These are phyloP conservation scores for Panaeolus cyanescens DNA, from an alignment of 768 basidiomycete species.

Conservation along the genomic window DNA sequence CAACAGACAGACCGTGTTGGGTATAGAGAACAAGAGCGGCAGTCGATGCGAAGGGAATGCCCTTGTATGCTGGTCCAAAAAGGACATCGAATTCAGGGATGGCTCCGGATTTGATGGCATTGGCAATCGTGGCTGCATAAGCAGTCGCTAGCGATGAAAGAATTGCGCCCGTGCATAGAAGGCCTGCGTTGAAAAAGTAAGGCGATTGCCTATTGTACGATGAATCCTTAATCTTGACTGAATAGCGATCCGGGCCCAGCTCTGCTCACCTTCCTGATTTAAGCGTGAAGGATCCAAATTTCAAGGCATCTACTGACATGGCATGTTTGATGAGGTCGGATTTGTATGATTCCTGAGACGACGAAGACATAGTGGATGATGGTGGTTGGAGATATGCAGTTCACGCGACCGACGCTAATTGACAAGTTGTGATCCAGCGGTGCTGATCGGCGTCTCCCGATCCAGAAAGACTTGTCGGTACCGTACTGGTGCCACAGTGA, in stretches of 20 bases:
- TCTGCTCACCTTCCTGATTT: conserved; percentile 87
- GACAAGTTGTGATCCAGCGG: background rate
- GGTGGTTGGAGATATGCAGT: background rate
- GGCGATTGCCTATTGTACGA: conserved; percentile 68
- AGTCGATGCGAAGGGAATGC: conserved; percentile 88
- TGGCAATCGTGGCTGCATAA: conserved; percentile 79
- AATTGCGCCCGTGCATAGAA: conserved; percentile 82
- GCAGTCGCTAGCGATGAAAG: conserved; percentile 76
- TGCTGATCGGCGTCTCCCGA: too few species aligned
- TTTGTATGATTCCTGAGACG: conserved; percentile 50
- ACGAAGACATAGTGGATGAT: conserved; percentile 24
- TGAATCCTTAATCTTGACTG: conserved; percentile 8
- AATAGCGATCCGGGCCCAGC: background rate
- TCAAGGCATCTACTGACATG: conserved; percentile 72
- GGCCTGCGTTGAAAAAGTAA: conserved; percentile 96
- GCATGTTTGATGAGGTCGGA: conserved; percentile 68
- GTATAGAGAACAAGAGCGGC: conserved; percentile 77
- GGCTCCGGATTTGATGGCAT: conserved; percentile 37
- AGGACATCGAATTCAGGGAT: conserved; percentile 73
- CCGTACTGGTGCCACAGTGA: too few species aligned
- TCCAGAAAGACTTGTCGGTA: too few species aligned
- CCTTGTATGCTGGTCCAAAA: conserved; percentile 98
- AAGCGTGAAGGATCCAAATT: conserved; percentile 90
- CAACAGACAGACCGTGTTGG: conserved; percentile 61
- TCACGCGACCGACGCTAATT: background rate